phyloP scores from a whole-genome alignment of 202 grass and related monocot species.

The Zoysia matrella region DNA sequence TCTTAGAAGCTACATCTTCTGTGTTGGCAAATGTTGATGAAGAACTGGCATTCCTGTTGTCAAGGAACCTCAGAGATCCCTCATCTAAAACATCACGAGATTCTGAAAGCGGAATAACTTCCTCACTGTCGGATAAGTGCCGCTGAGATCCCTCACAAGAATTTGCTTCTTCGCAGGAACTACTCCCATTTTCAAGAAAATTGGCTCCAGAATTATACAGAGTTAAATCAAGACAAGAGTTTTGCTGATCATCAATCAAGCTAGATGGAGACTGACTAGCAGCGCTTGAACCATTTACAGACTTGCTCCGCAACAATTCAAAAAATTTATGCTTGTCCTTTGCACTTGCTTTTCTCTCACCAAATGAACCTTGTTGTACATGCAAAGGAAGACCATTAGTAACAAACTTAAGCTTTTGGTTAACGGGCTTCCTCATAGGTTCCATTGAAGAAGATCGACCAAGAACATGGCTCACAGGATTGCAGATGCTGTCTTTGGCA shows the following conservation, averaged over 20 bases:
- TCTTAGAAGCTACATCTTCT: neutral
- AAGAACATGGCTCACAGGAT: conserved; percentile 47
- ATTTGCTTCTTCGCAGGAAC: conserved; percentile 48
- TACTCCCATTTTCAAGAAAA: conserved; percentile 49
- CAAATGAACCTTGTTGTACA: conserved; percentile 40
- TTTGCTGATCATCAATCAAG: no score
- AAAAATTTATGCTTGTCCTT: no score
- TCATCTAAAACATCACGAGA: conserved; percentile 36
- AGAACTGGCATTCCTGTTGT: conserved; percentile 22
- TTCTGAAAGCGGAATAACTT: conserved; percentile 40
- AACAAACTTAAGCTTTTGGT: conserved; percentile 48
- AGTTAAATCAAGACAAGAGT: conserved; percentile 40
- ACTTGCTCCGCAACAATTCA: no score
- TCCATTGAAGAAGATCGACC: conserved; percentile 54
- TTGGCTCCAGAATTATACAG: conserved; percentile 50
- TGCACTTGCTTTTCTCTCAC: conserved; percentile 34
- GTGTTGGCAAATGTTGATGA: conserved; percentile 26
- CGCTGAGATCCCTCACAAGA: conserved; percentile 52
- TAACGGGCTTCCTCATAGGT: conserved; percentile 50
- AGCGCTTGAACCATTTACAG: no score
- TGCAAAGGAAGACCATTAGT: conserved; percentile 48
- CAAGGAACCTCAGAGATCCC: conserved; percentile 34
- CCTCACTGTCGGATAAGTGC: conserved; percentile 58
- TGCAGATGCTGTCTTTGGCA: conserved; percentile 57
- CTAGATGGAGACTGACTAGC: no score